Base-by-base conservation (phyloP, 2,329 filamentous ascomycete species). In the Alternaria sp. region DNA sequence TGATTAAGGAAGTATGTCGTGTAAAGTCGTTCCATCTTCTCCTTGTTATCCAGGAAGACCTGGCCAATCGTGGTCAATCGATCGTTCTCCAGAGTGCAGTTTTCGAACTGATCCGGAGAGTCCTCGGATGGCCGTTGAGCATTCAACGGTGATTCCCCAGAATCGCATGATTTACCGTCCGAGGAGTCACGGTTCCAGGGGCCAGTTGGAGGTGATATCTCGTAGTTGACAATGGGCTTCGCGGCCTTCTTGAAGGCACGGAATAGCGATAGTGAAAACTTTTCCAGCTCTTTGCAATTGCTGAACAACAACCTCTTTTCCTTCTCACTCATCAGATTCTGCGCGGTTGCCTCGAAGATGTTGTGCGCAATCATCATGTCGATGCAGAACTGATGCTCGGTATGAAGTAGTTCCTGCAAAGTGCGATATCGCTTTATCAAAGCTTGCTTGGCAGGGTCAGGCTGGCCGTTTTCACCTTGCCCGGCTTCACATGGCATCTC, bases 301-400 rank as follows among this genome's bases (percentile, higher is more conserved):
- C 92, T 90, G 77, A 99, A 99, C 14, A 99, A 87, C 11, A 91
- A 84, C 73, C 93, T 96, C 69, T 96, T 89, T 62, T 96, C 96
- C 63, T 94, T 91, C 40, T 86, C 81, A 41, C 90, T 91, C 28
- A 97, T 85, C 63, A 92, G 87, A 8, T 92, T 87, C 55, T 90
- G 88, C 1, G 92, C 91, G 0, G 95, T 98, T 41, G 92, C 93
- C 78, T 96, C 96, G 83, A 98, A 99, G 54, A 99, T 98, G 72
- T 98, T 93, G 72, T 96, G 92, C 2, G 97, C 90, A 52, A 99
- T 94, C 75, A 93, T 97, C 92, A 99, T 94, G 75, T 99, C 95
- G 63, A 92, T 88, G 56, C 96, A 88, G 77, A 96, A 98, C 5
- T 90, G 88, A 46, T 92, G 88, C 75, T 99, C 95, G 0, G 95